Base-by-base conservation (phyloP, 352 stramenopile genomes). In the Thalassiosira mediterranea region DNA sequence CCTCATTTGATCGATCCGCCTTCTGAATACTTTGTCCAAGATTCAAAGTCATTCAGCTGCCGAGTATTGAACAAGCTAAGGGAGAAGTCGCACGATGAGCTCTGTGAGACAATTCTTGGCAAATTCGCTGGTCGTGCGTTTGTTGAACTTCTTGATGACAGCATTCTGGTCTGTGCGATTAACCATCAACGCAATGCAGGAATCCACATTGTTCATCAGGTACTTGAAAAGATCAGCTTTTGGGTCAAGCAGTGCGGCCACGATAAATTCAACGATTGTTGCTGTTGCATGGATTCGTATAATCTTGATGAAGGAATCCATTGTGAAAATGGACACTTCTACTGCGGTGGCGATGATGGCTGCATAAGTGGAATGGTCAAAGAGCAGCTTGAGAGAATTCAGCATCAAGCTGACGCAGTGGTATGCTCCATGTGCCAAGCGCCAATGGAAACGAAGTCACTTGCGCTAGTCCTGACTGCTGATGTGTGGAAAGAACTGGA, bases 291-390 rank as follows among this genome's bases (percentile, higher is more conserved):
- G n/a, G 67, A 76, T 38, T 29, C 38, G 4, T 48, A 37, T 19
- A 65, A 72, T 29, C 11, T 34, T 10, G 58, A 76, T 25, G 4
- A 76, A 58, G 57, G 67, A 37, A 29, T 69, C 7, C 19, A n/a
- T 10, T 76, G 67, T 61, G 37, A 7, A 17, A 37, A 71, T 34
- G 59, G 59, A 11, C 67, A 76, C 32, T 76, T 76, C 42, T 76
- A 71, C 37, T 76, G 67, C 32, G 21, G 52, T 49, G 58, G 44
- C 0, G 53, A 52, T 2, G 42, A 37, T 32, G 48, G 48, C 40
- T 72, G 34, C 32, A 38, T 69, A 5, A 34, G 56, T 71, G 59
- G 17, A 3, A 57, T 72, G 25, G 58, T 19, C 23, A 4, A 37
- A 3, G 15, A 61, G 19, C 46, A 61, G 23, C 28, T 72, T n/a